Evolutionary conservation across 1,284 basidiomycete genomes (phyloP), one percentile per base, ranked within the genome.

Genomic region (Bondarzewia mesenterica): DNA sequence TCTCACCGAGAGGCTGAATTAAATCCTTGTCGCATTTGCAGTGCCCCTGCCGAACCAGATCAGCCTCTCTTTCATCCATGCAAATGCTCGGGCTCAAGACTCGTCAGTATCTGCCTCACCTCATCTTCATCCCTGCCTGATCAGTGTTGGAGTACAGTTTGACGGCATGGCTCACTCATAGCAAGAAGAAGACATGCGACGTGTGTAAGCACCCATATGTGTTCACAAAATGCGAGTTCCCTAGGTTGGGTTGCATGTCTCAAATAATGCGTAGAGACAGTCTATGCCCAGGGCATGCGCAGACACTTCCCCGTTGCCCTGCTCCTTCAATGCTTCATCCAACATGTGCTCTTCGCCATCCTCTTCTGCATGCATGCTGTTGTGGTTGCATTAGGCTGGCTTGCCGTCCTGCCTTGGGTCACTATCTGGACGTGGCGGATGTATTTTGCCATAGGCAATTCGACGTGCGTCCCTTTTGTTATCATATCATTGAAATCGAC

Each of bases 31-130:
- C 79, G 92, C 56, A 93, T 94, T 64, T 94, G 91, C 74, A 89
- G 90, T 59, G 85, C 82, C 45, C 89, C 89, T 41, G 88, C 85
- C 37, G 93, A 97, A 64, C 79, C 81, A 22, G 85, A 82, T 54
- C 86, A 89, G 53, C 93, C 93, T 14, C 80, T 98, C 48, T 96
- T 93, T 64, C 82, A 95, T 67, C 95, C 95, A 3, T 99, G 95
- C 72, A 95, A 93, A 73, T 99, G 95, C 64, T 92, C 92, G 14
- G 95, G 95, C 18, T 66, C 90, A 95, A 61, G 92, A 94, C 60
- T 96, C 92, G 92, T 90, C 56, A 62, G 87, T 23, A 25, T 7
- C 14, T 21, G 36, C 8, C 43, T 48, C 46, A 32, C 46, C 18
- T 29, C 27, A 4, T 50, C 20, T 44, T 7, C 48, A n/a, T 14